phyloP scores from a whole-genome alignment of 768 basidiomycete genomes.

The Ephemerocybe angulata region DNA sequence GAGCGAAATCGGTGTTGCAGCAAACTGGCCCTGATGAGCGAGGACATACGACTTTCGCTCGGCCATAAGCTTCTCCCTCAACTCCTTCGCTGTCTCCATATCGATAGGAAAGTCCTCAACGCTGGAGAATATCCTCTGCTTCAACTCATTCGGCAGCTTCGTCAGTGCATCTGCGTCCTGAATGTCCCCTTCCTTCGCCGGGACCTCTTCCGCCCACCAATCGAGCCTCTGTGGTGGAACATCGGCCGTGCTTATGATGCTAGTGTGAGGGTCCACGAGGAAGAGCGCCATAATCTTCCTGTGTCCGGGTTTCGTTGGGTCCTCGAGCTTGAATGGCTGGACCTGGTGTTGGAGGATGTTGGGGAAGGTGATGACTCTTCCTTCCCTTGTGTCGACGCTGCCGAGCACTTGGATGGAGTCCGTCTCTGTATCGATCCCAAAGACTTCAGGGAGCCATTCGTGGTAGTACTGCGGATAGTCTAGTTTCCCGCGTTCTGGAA shows the following conservation, averaged over 20 bases:
- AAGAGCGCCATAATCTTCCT: slow-evolving; percentile 39
- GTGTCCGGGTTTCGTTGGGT: slow-evolving; percentile 33
- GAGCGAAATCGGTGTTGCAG: background rate
- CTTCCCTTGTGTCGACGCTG: slow-evolving; percentile 23
- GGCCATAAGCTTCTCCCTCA: slow-evolving; percentile 27
- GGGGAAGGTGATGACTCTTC: slow-evolving; percentile 31
- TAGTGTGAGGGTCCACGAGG: slow-evolving; percentile 31
- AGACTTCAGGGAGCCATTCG: slow-evolving; percentile 14
- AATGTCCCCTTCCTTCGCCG: background rate
- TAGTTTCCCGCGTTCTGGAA: background rate
- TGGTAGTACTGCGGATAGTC: slow-evolving; percentile 19
- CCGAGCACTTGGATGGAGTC: slow-evolving; percentile 23
- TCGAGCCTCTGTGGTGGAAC: slow-evolving; percentile 26
- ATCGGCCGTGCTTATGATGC: slow-evolving; percentile 22
- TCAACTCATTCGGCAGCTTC: slow-evolving; percentile 25
- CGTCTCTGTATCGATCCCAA: background rate
- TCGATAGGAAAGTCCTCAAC: slow-evolving; percentile 25
- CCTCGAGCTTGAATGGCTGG: slow-evolving; percentile 30
- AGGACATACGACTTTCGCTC: slow-evolving; percentile 26
- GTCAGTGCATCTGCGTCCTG: background rate
- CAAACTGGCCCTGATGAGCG: slow-evolving; percentile 7
- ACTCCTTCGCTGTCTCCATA: slow-evolving; percentile 23
- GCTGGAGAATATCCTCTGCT: slow-evolving; percentile 16
- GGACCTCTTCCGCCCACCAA: slow-evolving; percentile 24
- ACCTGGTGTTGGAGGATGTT: slow-evolving; percentile 38